Base-by-base conservation (phyloP, 108 stramenopile species). In the Discostella stelligeroides region DNA sequence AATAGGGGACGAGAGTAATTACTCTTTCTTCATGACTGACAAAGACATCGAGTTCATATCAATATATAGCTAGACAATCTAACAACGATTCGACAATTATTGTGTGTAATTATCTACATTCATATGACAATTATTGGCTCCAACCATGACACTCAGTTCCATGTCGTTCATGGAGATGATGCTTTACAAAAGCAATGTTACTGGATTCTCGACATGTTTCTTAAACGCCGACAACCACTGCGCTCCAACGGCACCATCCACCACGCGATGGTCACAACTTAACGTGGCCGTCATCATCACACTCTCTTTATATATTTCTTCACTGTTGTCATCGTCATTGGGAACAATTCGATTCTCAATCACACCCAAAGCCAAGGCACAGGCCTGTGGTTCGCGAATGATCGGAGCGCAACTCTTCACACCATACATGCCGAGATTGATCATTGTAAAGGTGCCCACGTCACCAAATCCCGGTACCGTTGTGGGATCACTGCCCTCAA, bases 231-330 rank as follows among this genome's bases (percentile, higher is more conserved):
- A 76, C 71, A 98, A 64, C 95, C 97, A 99, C 70, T 95, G 83
- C 27, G 98, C 96, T 34, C 97, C 97, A 6, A 98, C 97, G 11
- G 99, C 98, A 29, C 98, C 99, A 73, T 99, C 99, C 28, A 99
- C 96, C 29, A 98, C 97, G 20, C 99, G 92, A 76, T 98, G 98
- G 82, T 99, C 99, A 59, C 95, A 95, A 68, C 94, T 90, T 70
- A 99, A 84, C 55, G 98, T 97, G 12, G 92, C 97, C n/a, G 91
- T 95, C 88, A 95, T 83, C 77, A 98, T 87, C 18, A 90, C 89
- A 51, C 84, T 74, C 39, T 95, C 90, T 64, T 88, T 83, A 71
- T 94, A 90, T 30, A 91, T 84, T 60, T 90, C 87, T 55, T 90
- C 96, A 57, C 91, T 81, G 12, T 81, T 82, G 10, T 74, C 81